Percentiles rank a stretch among this genome's conserved stretches.
These are phyloP conservation scores for Pseudognaphalium luteoalbum DNA, from an alignment of 129 eudicot species.

Conservation along the genomic window DNA sequence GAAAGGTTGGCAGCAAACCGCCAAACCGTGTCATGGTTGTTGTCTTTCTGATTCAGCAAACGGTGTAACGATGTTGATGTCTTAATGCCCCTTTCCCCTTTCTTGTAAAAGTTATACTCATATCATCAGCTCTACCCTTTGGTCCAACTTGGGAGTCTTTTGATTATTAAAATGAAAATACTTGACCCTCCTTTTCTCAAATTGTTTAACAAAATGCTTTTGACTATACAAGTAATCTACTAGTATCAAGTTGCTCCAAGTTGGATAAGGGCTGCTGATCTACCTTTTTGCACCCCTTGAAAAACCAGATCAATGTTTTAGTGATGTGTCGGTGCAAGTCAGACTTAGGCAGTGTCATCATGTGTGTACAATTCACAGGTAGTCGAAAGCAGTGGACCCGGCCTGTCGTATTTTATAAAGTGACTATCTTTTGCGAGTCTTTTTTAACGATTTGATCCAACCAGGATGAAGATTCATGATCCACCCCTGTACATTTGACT, in stretches of 20 bases:
- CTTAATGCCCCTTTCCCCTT: conserved; percentile 18
- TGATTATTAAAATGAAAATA: background rate
- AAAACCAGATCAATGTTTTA: conserved; percentile 17
- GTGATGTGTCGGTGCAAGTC: background rate
- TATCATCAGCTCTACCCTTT: conserved; percentile 7
- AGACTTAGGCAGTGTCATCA: background rate
- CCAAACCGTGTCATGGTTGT: background rate
- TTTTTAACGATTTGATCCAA: background rate
- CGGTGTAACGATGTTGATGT: conserved; percentile 29
- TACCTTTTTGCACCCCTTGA: conserved; percentile 14
- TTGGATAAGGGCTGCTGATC: conserved; percentile 26
- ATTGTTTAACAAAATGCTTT: conserved; percentile 1
- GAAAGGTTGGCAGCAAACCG: conserved; percentile 13
- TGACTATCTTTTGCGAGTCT: background rate
- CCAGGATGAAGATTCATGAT: background rate
- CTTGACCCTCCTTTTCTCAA: conserved; percentile 24
- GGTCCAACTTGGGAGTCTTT: conserved; percentile 31
- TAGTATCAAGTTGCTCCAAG: background rate
- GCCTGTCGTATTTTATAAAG: conserved; percentile 6
- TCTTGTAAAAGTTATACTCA: conserved; percentile 25
- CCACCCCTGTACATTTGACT: conserved; percentile 3
- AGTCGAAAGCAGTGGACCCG: background rate
- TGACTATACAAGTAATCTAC: background rate
- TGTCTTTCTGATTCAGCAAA: conserved; percentile 23
- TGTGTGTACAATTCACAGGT: background rate